Evolutionary conservation across 1,284 basidiomycete genomes (phyloP).

Genomic region (Hypsizygus ulmarius): DNA sequence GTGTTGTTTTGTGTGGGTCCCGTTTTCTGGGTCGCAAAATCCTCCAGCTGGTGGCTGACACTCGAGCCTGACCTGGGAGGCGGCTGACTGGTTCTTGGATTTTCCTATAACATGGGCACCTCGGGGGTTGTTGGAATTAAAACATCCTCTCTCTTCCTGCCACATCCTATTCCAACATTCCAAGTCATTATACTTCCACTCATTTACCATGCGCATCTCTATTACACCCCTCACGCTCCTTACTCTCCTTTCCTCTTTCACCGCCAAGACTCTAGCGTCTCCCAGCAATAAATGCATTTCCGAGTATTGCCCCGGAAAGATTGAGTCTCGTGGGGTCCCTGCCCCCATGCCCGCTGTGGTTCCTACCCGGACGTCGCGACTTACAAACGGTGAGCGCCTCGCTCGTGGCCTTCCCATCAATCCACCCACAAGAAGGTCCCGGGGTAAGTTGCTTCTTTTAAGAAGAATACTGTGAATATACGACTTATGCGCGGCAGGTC

Average conservation of each 20-base stretch:
- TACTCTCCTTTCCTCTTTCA: slow-evolving; percentile 1
- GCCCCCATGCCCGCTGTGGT: slow-evolving; percentile 20
- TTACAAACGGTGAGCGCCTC: slow-evolving; percentile 48
- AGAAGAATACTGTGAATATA: neutral
- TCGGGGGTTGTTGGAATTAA: neutral
- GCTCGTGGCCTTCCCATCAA: slow-evolving; percentile 42
- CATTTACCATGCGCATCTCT: slow-evolving; percentile 7
- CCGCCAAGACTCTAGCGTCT: neutral
- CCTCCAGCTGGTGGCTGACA: no score
- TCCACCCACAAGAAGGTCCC: slow-evolving; percentile 26
- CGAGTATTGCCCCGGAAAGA: neutral
- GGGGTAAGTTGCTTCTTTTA: slow-evolving; percentile 19
- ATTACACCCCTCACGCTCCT: slow-evolving; percentile 2
- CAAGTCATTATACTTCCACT: neutral
- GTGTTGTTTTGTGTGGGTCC: no score
- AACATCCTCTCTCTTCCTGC: neutral
- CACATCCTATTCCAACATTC: neutral
- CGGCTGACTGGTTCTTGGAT: no score
- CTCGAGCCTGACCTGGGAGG: no score
- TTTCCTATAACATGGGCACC: no score
- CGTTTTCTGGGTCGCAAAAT: no score
- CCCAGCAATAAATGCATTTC: neutral
- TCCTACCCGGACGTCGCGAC: slow-evolving; percentile 25
- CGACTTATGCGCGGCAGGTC: neutral
- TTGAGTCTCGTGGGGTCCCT: neutral